Evolutionary conservation across 1,139 yeast genomes (phyloP), one percentile per base, ranked within the genome.

Genomic region (Scheffersomyces lignicola): DNA sequence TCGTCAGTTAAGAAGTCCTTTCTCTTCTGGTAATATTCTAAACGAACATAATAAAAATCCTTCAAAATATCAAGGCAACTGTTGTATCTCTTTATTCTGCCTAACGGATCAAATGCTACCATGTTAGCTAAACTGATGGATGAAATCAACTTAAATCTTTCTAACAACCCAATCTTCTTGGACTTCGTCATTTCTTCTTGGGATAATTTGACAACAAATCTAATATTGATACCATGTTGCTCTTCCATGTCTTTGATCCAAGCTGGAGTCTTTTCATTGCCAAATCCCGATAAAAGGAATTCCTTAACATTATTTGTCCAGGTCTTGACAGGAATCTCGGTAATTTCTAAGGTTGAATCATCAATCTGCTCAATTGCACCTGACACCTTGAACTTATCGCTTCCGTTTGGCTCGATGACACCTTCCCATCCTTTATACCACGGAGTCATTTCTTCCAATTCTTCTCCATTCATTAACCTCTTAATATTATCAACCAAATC

Each of bases 361-460:
- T 88, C 96, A 35, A 85, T 55, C 56, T 87, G 89, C 51, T 85
- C 90, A 51, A 90, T 83, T 40, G 70, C 72, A 44, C 99, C 99
- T 44, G 74, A 76, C 41, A 88, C 77, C 48, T 80, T 78, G 60
- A 74, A 94, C 49, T 77, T 83, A 40, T 83, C 95, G 17, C 69
- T 64, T 6, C 76, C 81, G 27, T 74, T 60, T 44, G 75, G 71
- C 48, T 83, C 92, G 35, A 89, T 73, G 1, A 73, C 69, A 32
- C 99, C 99, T 31, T 79, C 81, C 97, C 97, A 94, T 12, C 97
- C 97, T 59, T 89, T 79, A 57, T 75, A 94, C 98, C 98, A 94
- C 0, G 99, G 99, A 3, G 63, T 58, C 90, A 94, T 80, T 30
- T 84, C 87, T 29, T 65, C 71, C 58, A 80, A 59, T 27, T 79